Evolutionary conservation across 2,329 filamentous ascomycete species (phyloP).

Genomic region (Apiospora phragmitis): DNA sequence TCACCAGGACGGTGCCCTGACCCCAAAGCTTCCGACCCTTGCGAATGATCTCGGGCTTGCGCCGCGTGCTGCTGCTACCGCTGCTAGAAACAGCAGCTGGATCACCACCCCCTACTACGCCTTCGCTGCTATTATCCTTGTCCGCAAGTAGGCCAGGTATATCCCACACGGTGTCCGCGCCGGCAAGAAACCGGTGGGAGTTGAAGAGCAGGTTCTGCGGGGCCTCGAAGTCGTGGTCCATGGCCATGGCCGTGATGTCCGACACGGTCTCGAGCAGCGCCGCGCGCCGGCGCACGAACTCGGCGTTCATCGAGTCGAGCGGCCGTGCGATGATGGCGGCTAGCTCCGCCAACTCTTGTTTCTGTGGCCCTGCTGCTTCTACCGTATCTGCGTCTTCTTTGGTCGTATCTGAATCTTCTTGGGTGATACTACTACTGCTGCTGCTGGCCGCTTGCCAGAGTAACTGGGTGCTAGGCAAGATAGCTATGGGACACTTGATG

Average conservation of each 20-base stretch:
- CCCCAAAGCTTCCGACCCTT: background rate
- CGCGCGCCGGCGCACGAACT: background rate
- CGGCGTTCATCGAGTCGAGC: background rate
- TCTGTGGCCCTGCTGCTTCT: background rate
- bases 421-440: background rate
- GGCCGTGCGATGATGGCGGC: background rate
- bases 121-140: background rate
- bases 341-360: background rate
- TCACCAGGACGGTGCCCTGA: background rate
- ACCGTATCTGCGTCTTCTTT: background rate
- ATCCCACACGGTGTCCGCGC: background rate
- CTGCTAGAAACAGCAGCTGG: background rate
- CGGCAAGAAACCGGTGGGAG: background rate
- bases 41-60: background rate
- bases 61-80: background rate
- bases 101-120: background rate
- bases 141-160: background rate
- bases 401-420: background rate
- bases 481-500: background rate
- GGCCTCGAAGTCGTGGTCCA: slow-evolving; percentile 21
- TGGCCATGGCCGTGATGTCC: slow-evolving; percentile 27
- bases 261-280: background rate
- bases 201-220: slow-evolving; percentile 2
- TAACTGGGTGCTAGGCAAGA: background rate
- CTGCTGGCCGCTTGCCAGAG: background rate